Evolutionary conservation across 106 monocot genomes (phyloP), one percentile per base, ranked within the genome.

Genomic region (Dendrobium catenatum): DNA sequence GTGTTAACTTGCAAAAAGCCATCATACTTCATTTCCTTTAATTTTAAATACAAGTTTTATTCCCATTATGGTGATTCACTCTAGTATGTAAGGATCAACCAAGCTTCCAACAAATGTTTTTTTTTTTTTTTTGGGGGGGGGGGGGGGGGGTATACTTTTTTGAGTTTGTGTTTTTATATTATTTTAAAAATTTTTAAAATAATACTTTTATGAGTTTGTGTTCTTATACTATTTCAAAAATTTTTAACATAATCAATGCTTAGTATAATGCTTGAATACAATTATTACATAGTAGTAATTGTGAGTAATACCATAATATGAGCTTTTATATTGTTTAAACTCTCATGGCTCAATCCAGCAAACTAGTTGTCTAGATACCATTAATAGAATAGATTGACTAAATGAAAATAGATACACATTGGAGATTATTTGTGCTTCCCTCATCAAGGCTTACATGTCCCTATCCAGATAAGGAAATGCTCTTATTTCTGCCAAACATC

Each of bases 1-100:
- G 66, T 68, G 82, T 77, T 26, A 82, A 54, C 73, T 82, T 75
- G 56, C 75, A 75, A 82, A 82, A 48, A 82, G 27, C 15, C 66
- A 77, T 44, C 17, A 37, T 68, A 29, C 46, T 64, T 68, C 77
- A 67, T 82, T 67, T 82, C 82, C 82, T 31, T 31, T 37, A 41
- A 54, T 5, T 56, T 54, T 79, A 33, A 56, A 56, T 56, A 56
- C 0, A 56, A 56, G 15, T 56, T 15, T 19, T 56, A 15, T 56
- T 56, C 19, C 56, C 9, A 7, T 9, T 46, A 46, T 46, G 4
- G 46, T 9, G 37, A 54, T 54, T 54, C 13, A 56, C 19, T 56
- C 10, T 56, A 19, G 1, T 56, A 16, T 19, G 19, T 56, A 0
- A 1, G 70, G 5, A 70, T 15, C 0, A 15, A 26, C 70, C n/a